Evolutionary conservation across 495 filamentous ascomycete species (phyloP), one percentile per base, ranked within the genome.

Genomic region (Lophiotrema nucula): DNA sequence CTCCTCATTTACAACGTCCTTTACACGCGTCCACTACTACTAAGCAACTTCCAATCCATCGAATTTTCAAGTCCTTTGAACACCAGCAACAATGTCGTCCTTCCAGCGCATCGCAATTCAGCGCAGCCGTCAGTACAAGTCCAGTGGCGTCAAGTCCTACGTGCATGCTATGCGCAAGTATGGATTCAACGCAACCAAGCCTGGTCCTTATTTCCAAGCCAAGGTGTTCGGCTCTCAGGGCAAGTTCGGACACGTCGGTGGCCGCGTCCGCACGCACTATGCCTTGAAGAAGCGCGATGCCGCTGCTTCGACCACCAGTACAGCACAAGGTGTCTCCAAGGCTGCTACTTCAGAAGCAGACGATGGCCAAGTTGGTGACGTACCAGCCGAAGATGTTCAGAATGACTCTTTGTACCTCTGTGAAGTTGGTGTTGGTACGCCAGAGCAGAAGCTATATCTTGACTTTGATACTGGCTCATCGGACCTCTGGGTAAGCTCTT

Each of bases 381-480:
- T 89, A 8, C 73, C 75, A 0, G 84, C 84, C 16, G 81, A 88
- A 22, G 88, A 90, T 69, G 76, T 83, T 49, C 86, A 90, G 72
- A 84, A 89, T 59, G 88, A 90, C 56, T 76, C 80, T 24, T 71
- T 81, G 73, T 89, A 89, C 61, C 79, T 90, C 31, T 85, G 81
- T 45, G 72, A 78, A 52, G 79, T 90, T 41, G 57, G 62, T 1
- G 84, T 90, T 58, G 88, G 88, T 31, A 86, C 81, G 0, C 86
- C 86, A 11, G 72, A 73, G 1, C 87, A 90, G 76, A 84, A 72
- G 33, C 48, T 89, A 49, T 78, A 73, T n/a, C n/a, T n/a, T n/a
- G 86, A 89, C 67, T 88, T 90, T 63, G 88, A 92, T 69, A 89
- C 88, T 24, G 88, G 86, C 6, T 88, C 85, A 37, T 77, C 85